Evolutionary conservation across 1,284 basidiomycete species (phyloP).

Genomic region (Cystobasidiaceae sp.): DNA sequence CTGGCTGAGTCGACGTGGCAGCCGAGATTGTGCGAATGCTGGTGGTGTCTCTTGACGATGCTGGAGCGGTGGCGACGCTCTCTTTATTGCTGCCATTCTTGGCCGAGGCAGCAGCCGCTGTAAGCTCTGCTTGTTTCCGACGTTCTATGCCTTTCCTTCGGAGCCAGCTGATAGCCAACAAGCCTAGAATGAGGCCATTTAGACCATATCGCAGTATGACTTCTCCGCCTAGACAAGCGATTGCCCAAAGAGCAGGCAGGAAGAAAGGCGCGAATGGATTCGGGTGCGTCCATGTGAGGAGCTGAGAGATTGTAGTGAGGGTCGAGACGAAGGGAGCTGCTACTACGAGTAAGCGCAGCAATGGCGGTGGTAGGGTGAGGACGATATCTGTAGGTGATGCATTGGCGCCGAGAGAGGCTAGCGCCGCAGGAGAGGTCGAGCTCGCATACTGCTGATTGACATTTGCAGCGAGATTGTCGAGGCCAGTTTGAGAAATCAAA

Average conservation of each 20-base stretch:
- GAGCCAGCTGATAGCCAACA: constrained; percentile 26
- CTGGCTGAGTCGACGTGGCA: constrained; percentile 14
- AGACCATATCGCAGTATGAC: constrained; percentile 35
- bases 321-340: constrained; percentile 36
- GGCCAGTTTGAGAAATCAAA: too few species aligned
- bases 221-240: constrained; percentile 38
- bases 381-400: constrained; percentile 39
- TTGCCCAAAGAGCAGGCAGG: constrained; percentile 39
- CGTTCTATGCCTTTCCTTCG: constrained; percentile 1
- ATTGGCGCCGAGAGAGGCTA: constrained; percentile 25
- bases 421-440: constrained; percentile 18
- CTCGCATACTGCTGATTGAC: not conserved
- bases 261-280: constrained; percentile 38
- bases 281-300: constrained; percentile 40
- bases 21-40: too few species aligned
- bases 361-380: constrained; percentile 39
- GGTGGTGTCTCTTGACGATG: not conserved
- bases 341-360: constrained; percentile 40
- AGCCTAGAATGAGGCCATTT: constrained; percentile 33
- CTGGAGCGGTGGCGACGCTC: not conserved
- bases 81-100: not conserved
- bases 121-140: too few species aligned
- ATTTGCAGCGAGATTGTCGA: not conserved
- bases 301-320: constrained; percentile 33
- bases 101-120: too few species aligned